A percentile compares a stretch with the other conserved stretches of the same genome.
Conservation (phyloP, 2,329 filamentous ascomycete genomes). For the Trichoderma atrobrunneum region DNA sequence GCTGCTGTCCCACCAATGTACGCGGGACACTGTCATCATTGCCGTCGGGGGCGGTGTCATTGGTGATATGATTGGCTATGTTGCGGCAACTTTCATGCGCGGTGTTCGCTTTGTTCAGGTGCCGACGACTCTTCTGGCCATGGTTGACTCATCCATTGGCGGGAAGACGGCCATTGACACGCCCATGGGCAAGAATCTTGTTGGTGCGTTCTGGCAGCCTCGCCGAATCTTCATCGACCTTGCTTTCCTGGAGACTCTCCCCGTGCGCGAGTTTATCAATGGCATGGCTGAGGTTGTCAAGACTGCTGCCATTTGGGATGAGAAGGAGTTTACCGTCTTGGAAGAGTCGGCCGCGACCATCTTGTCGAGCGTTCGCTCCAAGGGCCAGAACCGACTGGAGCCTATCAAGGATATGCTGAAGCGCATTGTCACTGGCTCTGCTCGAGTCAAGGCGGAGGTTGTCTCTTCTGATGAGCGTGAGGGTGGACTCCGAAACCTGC, state of each 20-base stretch:
- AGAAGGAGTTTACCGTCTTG: constrained; percentile 77
- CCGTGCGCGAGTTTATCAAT: constrained; percentile 91
- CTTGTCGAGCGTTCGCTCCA: constrained; percentile 45
- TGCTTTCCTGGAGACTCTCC: constrained; percentile 84
- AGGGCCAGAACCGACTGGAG: constrained; percentile 57
- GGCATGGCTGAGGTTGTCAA: constrained; percentile 99
- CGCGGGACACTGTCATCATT: constrained; percentile 90
- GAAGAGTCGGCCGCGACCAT: constrained; percentile 79
- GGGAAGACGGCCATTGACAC: constrained; percentile 98
- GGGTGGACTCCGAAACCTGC: constrained; percentile 85
- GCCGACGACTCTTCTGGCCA: constrained; percentile 87
- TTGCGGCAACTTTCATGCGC: constrained; percentile 97
- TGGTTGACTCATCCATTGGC: constrained; percentile 98
- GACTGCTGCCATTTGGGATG: constrained; percentile 95
- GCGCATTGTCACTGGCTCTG: constrained; percentile 81
- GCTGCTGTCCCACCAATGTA: constrained; percentile 90
- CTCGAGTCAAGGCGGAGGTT: constrained; percentile 89
- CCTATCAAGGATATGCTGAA: constrained; percentile 70
- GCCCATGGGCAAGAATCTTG: constrained; percentile 90
- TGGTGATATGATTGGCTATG: constrained; percentile 96
- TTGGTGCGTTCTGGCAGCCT: constrained; percentile 96
- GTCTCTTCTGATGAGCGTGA: constrained; percentile 94
- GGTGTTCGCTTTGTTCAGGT: constrained; percentile 96
- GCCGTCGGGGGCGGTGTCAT: constrained; percentile 95
- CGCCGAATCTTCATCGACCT: constrained; percentile 92